Evolutionary conservation across 2,329 filamentous ascomycete species (phyloP).

Genomic region (Fusarium tanahbumbuense): DNA sequence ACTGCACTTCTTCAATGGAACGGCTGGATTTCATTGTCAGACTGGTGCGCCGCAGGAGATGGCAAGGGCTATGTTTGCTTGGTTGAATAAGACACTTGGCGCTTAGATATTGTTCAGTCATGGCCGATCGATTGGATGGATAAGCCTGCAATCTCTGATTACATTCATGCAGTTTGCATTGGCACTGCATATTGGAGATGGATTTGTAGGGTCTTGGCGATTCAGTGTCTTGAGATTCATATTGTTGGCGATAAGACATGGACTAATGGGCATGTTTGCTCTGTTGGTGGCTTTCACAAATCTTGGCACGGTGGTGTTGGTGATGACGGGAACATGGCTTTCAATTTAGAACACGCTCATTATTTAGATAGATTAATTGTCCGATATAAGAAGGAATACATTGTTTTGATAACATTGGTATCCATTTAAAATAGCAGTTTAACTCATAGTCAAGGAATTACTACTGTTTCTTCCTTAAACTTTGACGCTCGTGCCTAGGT

Average conservation of each 20-base stretch:
- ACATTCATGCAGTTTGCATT: background rate
- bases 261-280: background rate
- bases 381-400: background rate
- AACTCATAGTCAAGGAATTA: accelerated
- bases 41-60: conserved; percentile 20
- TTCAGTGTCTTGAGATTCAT: no score
- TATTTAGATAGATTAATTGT: background rate
- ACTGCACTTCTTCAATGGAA: conserved; percentile 18
- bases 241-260: background rate
- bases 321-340: background rate
- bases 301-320: background rate
- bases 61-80: conserved; percentile 10
- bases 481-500: background rate
- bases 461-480: background rate
- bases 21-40: conserved; percentile 24
- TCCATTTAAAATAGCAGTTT: background rate
- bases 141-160: accelerated
- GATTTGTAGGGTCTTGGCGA: background rate
- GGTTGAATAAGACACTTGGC: conserved; percentile 9
- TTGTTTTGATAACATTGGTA: background rate
- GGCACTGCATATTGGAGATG: no score
- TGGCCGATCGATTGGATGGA: background rate
- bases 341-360: background rate
- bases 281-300: background rate
- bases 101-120: background rate